Evolutionary conservation across 768 basidiomycete genomes (phyloP), one percentile per base, ranked within the genome.

Genomic region (Mycena filopes): DNA sequence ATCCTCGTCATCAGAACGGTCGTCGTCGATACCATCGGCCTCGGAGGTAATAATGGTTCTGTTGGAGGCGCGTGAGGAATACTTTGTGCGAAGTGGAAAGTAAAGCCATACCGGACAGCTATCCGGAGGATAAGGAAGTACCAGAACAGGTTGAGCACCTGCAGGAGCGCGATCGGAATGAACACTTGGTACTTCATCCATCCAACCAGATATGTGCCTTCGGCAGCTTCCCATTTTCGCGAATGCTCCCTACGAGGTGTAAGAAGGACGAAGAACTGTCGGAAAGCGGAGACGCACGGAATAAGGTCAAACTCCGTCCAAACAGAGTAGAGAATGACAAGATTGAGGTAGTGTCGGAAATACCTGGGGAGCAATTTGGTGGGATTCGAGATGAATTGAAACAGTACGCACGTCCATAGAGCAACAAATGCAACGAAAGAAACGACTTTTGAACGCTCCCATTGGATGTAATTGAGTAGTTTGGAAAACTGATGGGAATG

Each of bases 71-170:
- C 29, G 45, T 29, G 23, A 36, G 36, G 55, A 11, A 6, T 11
- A 12, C 10, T 28, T 15, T 38, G n/a, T n/a, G 38, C 1, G 26
- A 55, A 5, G 13, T 25, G 45, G n/a, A 26, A 28, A 60, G 18
- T 29, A 18, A n/a, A 31, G 10, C 55, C 46, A 80, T 67, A 95
- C 94, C 92, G 84, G 51, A 84, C 76, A 18, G 91, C 81, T 55
- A 97, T 91, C 57, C 94, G 88, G 75, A 86, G 77, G 75, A 98
- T 95, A 28, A 95, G 82, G 78, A 83, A 88, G 76, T 93, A 97
- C 96, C 96, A 98, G 83, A 98, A 98, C 26, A 97, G 63, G 74
- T 98, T 98, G 71, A 99, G 82, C 42, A 87, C 70, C 74, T 96
- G 94, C 18, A 99, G 82, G 0, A 94, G 78, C 8, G 88, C 66